These are phyloP conservation scores for Aspergillus olivimuriae DNA, from an alignment of 495 filamentous ascomycete genomes.

Conservation along the genomic window DNA sequence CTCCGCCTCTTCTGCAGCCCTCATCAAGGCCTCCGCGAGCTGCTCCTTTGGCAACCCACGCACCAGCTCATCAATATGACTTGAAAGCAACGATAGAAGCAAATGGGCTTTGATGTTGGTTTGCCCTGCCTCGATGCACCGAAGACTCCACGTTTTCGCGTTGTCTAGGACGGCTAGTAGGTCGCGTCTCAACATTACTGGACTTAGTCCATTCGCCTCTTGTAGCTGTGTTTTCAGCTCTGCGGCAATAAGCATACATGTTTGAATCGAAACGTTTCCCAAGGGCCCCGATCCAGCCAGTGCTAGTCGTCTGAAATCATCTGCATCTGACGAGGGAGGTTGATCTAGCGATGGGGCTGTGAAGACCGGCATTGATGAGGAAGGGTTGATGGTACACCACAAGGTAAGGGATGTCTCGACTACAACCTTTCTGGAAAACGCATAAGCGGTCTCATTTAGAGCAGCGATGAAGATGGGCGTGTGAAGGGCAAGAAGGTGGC, in stretches of 20 bases:
- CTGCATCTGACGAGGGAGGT: constrained; percentile 12
- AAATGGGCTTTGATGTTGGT: constrained; percentile 54
- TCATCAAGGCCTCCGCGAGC: constrained; percentile 21
- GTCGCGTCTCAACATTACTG: constrained; percentile 38
- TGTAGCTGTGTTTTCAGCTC: constrained; percentile 45
- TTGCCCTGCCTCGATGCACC: constrained; percentile 42
- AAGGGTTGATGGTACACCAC: constrained; percentile 36
- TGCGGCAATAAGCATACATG: constrained; percentile 33
- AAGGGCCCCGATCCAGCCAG: constrained; percentile 43
- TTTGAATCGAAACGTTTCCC: constrained; percentile 35
- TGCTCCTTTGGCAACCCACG: constrained; percentile 27
- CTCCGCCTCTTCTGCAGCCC: constrained; percentile 31
- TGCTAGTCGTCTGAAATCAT: constrained; percentile 37
- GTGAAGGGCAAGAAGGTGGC: constrained; percentile 43
- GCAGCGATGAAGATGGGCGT: constrained; percentile 37
- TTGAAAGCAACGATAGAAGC: constrained; percentile 30
- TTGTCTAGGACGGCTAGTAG: constrained; percentile 42
- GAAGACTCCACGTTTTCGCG: constrained; percentile 35
- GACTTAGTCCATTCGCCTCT: constrained; percentile 43
- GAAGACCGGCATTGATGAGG: constrained; percentile 19
- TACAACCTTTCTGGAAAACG: constrained; percentile 41
- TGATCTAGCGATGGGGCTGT: constrained; percentile 7
- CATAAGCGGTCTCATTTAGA: constrained; percentile 35
- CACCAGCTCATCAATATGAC: constrained; percentile 40
- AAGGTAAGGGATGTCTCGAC: constrained; percentile 46